A percentile compares a stretch with the other conserved stretches of the same genome.
phyloP scores from a whole-genome alignment of 2,329 filamentous ascomycete species.

The Epichloe sp. region DNA sequence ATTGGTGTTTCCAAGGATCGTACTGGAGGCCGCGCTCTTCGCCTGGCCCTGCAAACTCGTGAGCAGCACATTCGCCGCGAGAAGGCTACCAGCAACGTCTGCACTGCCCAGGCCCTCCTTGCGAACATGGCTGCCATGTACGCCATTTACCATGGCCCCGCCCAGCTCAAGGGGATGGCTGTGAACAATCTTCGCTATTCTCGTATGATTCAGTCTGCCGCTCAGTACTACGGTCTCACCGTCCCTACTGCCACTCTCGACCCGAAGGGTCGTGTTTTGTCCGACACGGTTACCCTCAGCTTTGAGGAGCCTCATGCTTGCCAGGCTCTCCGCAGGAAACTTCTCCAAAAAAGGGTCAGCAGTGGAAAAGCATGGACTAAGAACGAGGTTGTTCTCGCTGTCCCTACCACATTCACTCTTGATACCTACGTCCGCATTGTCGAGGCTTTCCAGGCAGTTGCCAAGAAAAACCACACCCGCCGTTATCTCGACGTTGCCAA shows the following conservation, averaged over 20 bases:
- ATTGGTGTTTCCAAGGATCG: conserved; percentile 89
- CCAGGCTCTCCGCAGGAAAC: conserved; percentile 18
- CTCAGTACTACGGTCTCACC: conserved; percentile 49
- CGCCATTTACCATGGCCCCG: conserved; percentile 82
- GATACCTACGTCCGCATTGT: conserved; percentile 11
- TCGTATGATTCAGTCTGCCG: conserved; percentile 51
- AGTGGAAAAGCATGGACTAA: conserved; percentile 47
- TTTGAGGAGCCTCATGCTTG: conserved; percentile 14
- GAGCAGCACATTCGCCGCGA: conserved; percentile 95
- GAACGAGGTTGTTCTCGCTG: conserved; percentile 15
- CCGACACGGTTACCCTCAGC: conserved; percentile 69
- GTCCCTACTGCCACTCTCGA: conserved; percentile 45
- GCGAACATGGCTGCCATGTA: conserved; percentile 97
- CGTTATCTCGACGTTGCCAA: conserved; percentile 17
- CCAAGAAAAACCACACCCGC: conserved; percentile 13
- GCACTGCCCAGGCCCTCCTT: conserved; percentile 83
- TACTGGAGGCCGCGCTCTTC: conserved; percentile 65
- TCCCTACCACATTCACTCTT: conserved; percentile 14
- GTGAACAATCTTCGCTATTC: conserved; percentile 62
- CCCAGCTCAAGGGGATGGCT: conserved; percentile 72
- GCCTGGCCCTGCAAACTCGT: conserved; percentile 78
- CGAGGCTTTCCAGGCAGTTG: conserved; percentile 15
- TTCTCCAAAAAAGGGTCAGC: conserved; percentile 51
- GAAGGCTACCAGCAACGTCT: conserved; percentile 96
- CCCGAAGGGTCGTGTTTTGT: conserved; percentile 46